Base-by-base conservation (phyloP, 1,139 yeast genomes). In the Pichia sp. region DNA sequence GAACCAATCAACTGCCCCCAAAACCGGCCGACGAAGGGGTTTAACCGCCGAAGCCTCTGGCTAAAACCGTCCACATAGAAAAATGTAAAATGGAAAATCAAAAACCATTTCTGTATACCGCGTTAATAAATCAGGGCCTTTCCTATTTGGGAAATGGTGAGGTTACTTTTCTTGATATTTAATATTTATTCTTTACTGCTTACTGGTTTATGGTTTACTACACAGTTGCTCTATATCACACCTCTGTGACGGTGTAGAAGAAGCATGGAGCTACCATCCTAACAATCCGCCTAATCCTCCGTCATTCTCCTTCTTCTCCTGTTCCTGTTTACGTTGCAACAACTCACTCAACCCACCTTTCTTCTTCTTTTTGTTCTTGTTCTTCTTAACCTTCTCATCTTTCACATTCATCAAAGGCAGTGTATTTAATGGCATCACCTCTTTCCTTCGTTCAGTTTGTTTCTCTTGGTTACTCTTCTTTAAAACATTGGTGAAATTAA, bases 321-420 rank as follows among this genome's bases (percentile, higher is more conserved):
- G 36, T 18, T 45, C 48, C 36, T 49, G 48, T 29, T 49, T 49
- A n/a, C 42, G 48, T 25, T 30, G 28, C 18, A 49, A 28, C 19
- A 51, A 28, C 31, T 25, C 51, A 10, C 46, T 46, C 29, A 46
- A 44, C 36, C 42, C 49, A 29, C 47, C 44, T 34, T 52, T 53
- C 27, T 49, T 46, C 49, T 45, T 59, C 51, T 60, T 62, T 38
- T 55, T 53, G 8, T 11, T 19, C 55, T 60, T 62, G 29, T 19
- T 43, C 38, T 45, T 44, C 14, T 41, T 27, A 29, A n/a, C 25
- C 27, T 39, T 38, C 38, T 49, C 39, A 49, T 46, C 47, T 19
- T 16, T 16, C 31, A 19, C 42, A 8, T 2, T 30, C 18, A 29
- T 10, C 27, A n/a, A 7, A 13, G 34, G 46, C 27, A 30, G 29